Evolutionary conservation across 2,329 filamentous ascomycete species (phyloP), one percentile per base, ranked within the genome.

Genomic region (Juglanconis juglandina): DNA sequence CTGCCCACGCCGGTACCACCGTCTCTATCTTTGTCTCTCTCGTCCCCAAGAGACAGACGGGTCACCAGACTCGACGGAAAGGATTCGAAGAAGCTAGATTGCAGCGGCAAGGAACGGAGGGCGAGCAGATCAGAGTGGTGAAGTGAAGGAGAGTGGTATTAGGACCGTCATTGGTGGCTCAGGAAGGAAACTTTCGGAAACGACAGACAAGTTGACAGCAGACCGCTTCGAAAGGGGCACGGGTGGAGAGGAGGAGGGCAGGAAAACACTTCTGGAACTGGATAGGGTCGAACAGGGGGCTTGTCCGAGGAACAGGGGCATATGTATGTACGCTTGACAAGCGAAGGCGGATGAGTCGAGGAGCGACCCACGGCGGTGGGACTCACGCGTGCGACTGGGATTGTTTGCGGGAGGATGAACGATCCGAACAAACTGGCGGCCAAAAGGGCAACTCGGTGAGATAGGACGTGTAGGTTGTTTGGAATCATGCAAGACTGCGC

Each of bases 361-460:
- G 39, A 53, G 55, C 35, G 61, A 63, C 61, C 61, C 61, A 63
- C 61, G 61, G 55, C 58, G 51, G 61, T 61, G 61, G 61, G 55
- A 63, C 61, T 59, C 61, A 63, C 61, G 61, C 61, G 55, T 58
- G 61, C 53, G 58, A 63, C 61, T 35, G 53, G 61, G 61, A 61
- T 61, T 50, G 37, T 53, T 41, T 51, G 51, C 58, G 59, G 59
- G 58, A 47, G 39, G 56, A 50, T 46, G 52, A 55, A 50, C 48
- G 42, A 49, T 39, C 32, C 46, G 3, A 13, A 5, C n/a, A 48
- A 44, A 39, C 47, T 58, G 35, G 32, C 7, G 46, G 46, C 46
- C 24, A 32, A 61, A 55, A 53, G 55, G 55, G 61, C 47, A 58
- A 49, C 50, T 58, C 44, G 58, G 50, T 37, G 55, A 58, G 55